phyloP scores from a whole-genome alignment of 208 protist species.

The Tritrichomonas musculus region DNA sequence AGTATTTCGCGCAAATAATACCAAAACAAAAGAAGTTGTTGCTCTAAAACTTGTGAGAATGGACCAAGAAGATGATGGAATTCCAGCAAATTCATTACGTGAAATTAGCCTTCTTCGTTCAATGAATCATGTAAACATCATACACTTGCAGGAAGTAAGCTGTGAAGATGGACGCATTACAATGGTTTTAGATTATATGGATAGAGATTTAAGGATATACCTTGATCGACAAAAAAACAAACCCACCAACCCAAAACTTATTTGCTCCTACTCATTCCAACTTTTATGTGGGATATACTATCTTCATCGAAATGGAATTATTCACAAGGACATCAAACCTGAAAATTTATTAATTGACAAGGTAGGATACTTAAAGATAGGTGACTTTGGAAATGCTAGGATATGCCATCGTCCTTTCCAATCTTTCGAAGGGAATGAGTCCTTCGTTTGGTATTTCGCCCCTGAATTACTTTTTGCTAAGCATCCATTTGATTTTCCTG shows the following conservation, averaged over 20 bases:
- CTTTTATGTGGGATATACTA: background rate
- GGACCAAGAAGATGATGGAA: constrained; percentile 32
- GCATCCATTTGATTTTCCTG: background rate
- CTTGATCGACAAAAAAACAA: background rate
- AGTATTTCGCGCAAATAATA: background rate
- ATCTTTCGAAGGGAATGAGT: background rate
- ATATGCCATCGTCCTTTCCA: background rate
- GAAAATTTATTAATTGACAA: constrained; percentile 18
- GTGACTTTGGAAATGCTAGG: background rate
- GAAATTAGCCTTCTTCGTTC: constrained; percentile 5
- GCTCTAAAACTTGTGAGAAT: constrained; percentile 4
- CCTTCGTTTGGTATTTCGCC: constrained; percentile 50
- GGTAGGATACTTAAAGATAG: background rate
- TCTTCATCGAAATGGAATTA: background rate
- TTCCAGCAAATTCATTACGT: background rate
- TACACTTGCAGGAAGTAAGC: background rate
- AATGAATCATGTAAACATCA: background rate
- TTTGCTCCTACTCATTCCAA: constrained; percentile 35
- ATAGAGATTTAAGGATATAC: background rate
- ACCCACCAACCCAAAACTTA: background rate
- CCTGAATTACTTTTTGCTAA: constrained; percentile 38
- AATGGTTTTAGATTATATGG: constrained; percentile 7
- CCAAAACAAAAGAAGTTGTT: background rate
- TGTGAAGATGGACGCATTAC: background rate
- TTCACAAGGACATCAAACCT: background rate